Conservation (phyloP, 805 yeast genomes). For the Barnettozyma wickerhamii region DNA sequence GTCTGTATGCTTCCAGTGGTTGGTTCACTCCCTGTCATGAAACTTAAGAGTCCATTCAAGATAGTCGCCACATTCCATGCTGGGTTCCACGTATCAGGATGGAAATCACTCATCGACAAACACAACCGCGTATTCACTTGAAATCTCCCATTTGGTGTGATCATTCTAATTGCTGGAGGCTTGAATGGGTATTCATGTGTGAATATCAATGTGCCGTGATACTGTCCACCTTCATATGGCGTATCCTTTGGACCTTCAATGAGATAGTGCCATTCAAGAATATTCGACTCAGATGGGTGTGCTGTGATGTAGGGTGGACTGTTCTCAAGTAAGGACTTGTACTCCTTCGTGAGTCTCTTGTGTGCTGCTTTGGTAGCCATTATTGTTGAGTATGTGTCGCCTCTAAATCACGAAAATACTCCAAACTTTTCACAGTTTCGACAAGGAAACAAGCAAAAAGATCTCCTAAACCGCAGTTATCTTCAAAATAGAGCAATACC, state of each 20-base stretch:
- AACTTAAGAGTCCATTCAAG: constrained; percentile 79
- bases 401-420: no score
- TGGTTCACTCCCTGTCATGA: constrained; percentile 84
- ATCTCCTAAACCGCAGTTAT: no score
- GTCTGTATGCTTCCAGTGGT: constrained; percentile 82
- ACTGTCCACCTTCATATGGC: constrained; percentile 82
- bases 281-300: constrained; percentile 81
- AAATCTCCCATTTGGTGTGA: constrained; percentile 88
- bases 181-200: constrained; percentile 86
- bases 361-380: constrained; percentile 44
- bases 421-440: no score
- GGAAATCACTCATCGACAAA: constrained; percentile 90
- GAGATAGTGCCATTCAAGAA: constrained; percentile 90
- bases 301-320: constrained; percentile 87
- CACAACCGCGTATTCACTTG: constrained; percentile 78
- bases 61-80: constrained; percentile 93
- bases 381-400: background rate
- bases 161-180: constrained; percentile 86
- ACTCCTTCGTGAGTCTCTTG: constrained; percentile 67
- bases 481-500: no score
- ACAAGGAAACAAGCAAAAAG: no score
- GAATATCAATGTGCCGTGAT: constrained; percentile 81
- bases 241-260: constrained; percentile 91
- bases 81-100: constrained; percentile 95
- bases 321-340: constrained; percentile 65